Evolutionary conservation across 164 flowering plant genomes (phyloP).

Genomic region (Amborella trichopoda): DNA sequence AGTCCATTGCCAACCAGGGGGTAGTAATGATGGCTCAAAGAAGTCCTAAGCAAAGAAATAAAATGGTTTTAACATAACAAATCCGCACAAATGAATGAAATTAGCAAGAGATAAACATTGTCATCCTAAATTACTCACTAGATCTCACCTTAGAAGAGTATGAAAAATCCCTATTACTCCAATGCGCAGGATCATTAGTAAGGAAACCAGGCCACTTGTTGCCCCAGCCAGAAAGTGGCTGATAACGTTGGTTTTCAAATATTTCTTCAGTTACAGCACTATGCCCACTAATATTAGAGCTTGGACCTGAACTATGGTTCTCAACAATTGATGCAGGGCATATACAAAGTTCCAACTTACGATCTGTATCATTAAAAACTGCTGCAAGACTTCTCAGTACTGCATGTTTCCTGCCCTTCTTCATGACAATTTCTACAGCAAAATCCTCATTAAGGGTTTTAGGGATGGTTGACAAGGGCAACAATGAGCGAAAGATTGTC

Average conservation of each 20-base stretch:
- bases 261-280: slow-evolving; percentile 42
- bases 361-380: slow-evolving; percentile 72
- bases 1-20: slow-evolving; percentile 63
- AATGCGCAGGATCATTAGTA: slow-evolving; percentile 40
- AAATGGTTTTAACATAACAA: not conserved
- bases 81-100: not conserved
- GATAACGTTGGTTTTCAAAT: slow-evolving; percentile 63
- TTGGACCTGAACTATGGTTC: slow-evolving; percentile 8
- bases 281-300: slow-evolving; percentile 8
- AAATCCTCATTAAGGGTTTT: slow-evolving; percentile 42
- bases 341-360: slow-evolving; percentile 45
- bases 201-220: slow-evolving; percentile 31
- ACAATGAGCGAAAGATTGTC: slow-evolving; percentile 70
- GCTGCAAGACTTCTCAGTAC: slow-evolving; percentile 70
- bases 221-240: slow-evolving; percentile 57
- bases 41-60: slow-evolving; percentile 36
- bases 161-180: slow-evolving; percentile 72
- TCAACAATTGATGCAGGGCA: slow-evolving; percentile 28
- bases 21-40: slow-evolving; percentile 63
- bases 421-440: slow-evolving; percentile 72
- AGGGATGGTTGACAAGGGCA: slow-evolving; percentile 76
- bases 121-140: no score
- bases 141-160: slow-evolving; percentile 51
- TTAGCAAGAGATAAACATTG: not conserved
- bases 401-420: slow-evolving; percentile 90